These are phyloP conservation scores for Botrytis deweyae DNA, from an alignment of 2,329 filamentous ascomycete species.

Conservation along the genomic window DNA sequence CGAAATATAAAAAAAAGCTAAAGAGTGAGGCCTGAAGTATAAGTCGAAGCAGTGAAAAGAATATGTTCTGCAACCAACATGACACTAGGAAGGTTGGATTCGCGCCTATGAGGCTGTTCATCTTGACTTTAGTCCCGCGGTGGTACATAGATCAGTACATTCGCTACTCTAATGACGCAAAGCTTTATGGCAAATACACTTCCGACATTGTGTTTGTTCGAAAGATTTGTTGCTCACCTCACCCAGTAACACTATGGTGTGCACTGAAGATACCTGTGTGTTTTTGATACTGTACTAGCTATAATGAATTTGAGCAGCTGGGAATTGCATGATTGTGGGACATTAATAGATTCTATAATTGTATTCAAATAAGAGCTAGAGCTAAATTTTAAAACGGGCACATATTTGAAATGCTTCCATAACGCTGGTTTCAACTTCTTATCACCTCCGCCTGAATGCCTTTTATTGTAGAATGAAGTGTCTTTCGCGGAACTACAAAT, in stretches of 20 bases:
- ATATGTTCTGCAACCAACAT: background rate
- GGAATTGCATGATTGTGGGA: background rate
- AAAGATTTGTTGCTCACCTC: background rate
- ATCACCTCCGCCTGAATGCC: background rate
- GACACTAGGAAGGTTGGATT: too few relatives aligned
- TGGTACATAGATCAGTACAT: too few relatives aligned
- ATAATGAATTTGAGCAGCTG: background rate
- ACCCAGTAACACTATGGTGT: background rate
- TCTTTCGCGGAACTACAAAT: background rate
- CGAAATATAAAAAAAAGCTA: background rate
- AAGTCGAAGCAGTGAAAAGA: background rate
- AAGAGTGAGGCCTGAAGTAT: background rate
- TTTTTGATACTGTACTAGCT: background rate
- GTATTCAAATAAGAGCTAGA: background rate
- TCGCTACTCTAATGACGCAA: too few relatives aligned
- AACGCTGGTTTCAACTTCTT: too few relatives aligned
- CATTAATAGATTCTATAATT: background rate
- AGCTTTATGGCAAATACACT: too few relatives aligned
- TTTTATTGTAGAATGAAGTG: too few relatives aligned
- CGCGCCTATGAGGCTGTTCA: too few relatives aligned
- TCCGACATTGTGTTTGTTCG: background rate
- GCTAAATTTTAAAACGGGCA: rapidly evolving
- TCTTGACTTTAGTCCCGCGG: too few relatives aligned
- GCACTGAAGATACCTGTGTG: too few relatives aligned
- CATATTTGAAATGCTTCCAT: background rate